Percentiles rank a stretch among this genome's conserved stretches.
These are phyloP conservation scores for Vitis hybrid DNA, from an alignment of 177 flowering plant genomes.

Conservation along the genomic window DNA sequence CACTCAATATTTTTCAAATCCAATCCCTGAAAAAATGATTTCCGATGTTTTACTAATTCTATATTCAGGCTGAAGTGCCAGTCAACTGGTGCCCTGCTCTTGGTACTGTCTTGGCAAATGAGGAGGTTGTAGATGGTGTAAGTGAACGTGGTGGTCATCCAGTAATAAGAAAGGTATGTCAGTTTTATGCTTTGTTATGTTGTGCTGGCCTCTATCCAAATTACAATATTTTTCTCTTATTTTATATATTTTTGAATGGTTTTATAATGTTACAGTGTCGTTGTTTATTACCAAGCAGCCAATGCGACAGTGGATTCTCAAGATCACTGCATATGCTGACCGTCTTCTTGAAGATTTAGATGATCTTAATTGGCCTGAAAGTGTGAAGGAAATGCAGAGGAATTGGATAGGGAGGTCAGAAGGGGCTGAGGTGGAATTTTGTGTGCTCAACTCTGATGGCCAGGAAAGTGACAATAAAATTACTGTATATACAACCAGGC, in stretches of 20 bases:
- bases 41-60: slow-evolving; percentile 10
- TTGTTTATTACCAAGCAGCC: slow-evolving; percentile 87
- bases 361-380: slow-evolving; percentile 98
- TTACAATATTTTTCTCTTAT: slow-evolving; percentile 10
- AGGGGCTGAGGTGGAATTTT: slow-evolving; percentile 88
- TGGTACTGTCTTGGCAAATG: slow-evolving; percentile 97
- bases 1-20: background rate
- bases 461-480: slow-evolving; percentile 53
- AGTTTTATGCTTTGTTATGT: background rate
- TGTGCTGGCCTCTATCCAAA: background rate
- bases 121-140: slow-evolving; percentile 94
- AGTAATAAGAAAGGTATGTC: slow-evolving; percentile 83
- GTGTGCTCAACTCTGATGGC: slow-evolving; percentile 55
- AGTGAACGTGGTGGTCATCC: slow-evolving; percentile 99
- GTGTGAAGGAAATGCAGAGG: slow-evolving; percentile 94
- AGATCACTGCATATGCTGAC: slow-evolving; percentile 97
- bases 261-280: slow-evolving; percentile 53
- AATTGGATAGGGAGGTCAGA: slow-evolving; percentile 98
- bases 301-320: slow-evolving; percentile 99
- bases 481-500: slow-evolving; percentile 92
- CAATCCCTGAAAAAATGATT: background rate
- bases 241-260: slow-evolving; percentile 28
- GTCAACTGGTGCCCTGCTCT: slow-evolving; percentile 99
- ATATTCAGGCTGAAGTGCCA: slow-evolving; percentile 87
- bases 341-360: slow-evolving; percentile 95